phyloP scores from a whole-genome alignment of 805 yeast species.

The Brettanomyces nanus region DNA sequence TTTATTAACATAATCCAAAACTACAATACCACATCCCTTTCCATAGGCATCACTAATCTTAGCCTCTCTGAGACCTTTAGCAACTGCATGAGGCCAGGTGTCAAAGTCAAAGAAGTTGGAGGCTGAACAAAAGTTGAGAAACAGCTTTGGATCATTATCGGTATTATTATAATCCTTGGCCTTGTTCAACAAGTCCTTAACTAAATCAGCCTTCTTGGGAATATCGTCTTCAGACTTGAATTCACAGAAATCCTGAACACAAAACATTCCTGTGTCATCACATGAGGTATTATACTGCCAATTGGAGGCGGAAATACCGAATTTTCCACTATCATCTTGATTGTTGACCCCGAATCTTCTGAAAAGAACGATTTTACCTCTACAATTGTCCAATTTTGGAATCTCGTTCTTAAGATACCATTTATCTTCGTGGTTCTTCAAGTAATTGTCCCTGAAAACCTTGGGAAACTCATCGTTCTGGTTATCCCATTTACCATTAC shows the following conservation, averaged over 20 bases:
- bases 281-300: slow-evolving; percentile 62
- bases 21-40: slow-evolving; percentile 54
- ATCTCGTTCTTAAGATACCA: slow-evolving; percentile 54
- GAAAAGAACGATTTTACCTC: slow-evolving; percentile 61
- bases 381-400: slow-evolving; percentile 51
- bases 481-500: slow-evolving; percentile 52
- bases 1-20: slow-evolving; percentile 59
- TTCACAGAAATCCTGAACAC: slow-evolving; percentile 72
- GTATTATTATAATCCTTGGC: slow-evolving; percentile 40
- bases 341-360: slow-evolving; percentile 62
- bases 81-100: slow-evolving; percentile 70
- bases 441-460: slow-evolving; percentile 48
- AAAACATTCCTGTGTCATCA: slow-evolving; percentile 54
- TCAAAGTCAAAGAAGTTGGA: slow-evolving; percentile 9
- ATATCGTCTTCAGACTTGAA: slow-evolving; percentile 44
- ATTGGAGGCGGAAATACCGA: slow-evolving; percentile 59
- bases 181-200: slow-evolving; percentile 44
- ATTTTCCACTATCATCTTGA: slow-evolving; percentile 29
- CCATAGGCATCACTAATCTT: slow-evolving; percentile 40
- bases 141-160: slow-evolving; percentile 44
- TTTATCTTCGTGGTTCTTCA: slow-evolving; percentile 38
- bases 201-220: slow-evolving; percentile 45
- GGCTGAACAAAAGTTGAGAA: slow-evolving; percentile 62
- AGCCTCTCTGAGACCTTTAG: slow-evolving; percentile 39
- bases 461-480: slow-evolving; percentile 57